Percentiles rank a stretch among this genome's conserved stretches.
These are phyloP conservation scores for Aureobasidium melanogenum DNA, from an alignment of 2,329 filamentous ascomycete species.

Conservation along the genomic window DNA sequence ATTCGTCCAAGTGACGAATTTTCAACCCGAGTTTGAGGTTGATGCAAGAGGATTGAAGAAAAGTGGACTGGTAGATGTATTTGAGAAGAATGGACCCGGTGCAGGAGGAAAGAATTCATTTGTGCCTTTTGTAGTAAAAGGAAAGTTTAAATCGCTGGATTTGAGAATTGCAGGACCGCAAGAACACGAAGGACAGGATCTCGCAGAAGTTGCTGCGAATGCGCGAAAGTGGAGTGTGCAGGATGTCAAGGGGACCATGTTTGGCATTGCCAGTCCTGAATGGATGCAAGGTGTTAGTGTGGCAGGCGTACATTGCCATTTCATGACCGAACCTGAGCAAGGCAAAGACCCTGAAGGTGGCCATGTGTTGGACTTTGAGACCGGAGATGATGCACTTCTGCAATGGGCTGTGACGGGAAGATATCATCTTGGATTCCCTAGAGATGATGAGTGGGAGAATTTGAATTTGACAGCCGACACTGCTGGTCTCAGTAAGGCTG, in stretches of 20 bases:
- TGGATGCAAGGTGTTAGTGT: constrained; percentile 35
- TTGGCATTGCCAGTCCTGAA: constrained; percentile 31
- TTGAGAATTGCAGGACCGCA: constrained; percentile 12
- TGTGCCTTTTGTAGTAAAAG: constrained; percentile 31
- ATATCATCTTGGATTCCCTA: constrained; percentile 35
- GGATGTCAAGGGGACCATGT: constrained; percentile 30
- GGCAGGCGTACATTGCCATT: constrained; percentile 30
- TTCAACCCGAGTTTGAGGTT: constrained; percentile 27
- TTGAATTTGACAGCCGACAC: constrained; percentile 16
- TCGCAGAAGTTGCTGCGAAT: constrained; percentile 16
- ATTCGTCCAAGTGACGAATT: constrained; percentile 34
- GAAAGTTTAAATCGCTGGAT: constrained; percentile 27
- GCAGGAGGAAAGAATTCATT: constrained; percentile 29
- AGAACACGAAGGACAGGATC: background rate
- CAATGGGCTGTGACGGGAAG: constrained; percentile 33
- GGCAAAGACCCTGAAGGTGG: constrained; percentile 29
- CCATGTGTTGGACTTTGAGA: constrained; percentile 30
- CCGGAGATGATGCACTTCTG: constrained; percentile 25
- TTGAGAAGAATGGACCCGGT: background rate
- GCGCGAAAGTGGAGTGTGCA: constrained; percentile 23
- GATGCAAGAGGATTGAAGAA: constrained; percentile 18
- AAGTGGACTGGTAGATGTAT: constrained; percentile 15
- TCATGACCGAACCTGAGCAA: constrained; percentile 25
- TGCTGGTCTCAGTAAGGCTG: constrained; percentile 6
- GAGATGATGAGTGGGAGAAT: constrained; percentile 32